phyloP scores from a whole-genome alignment of 139 green algal genomes.

The Chlamydomonas incerta region DNA sequence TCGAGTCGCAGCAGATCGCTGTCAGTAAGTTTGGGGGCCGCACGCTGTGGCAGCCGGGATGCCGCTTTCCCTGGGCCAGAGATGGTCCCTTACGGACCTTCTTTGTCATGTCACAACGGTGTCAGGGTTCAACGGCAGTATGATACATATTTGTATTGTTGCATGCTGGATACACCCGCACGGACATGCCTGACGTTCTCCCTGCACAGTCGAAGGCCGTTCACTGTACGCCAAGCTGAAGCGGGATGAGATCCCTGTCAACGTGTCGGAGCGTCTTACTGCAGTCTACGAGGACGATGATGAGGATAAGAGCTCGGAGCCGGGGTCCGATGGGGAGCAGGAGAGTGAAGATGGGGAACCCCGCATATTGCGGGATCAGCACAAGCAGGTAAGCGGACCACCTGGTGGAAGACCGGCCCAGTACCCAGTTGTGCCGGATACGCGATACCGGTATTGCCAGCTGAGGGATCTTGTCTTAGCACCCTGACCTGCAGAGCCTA shows the following conservation, averaged over 20 bases:
- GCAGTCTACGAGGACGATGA: conserved; percentile 45
- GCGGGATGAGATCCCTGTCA: conserved; percentile 54
- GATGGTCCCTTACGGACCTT: too few relatives aligned
- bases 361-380: not conserved
- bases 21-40: conserved; percentile 55
- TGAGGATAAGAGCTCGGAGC: not conserved
- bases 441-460: too few relatives aligned
- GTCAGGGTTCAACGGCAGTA: too few relatives aligned
- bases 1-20: conserved; percentile 60
- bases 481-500: too few relatives aligned
- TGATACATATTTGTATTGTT: too few relatives aligned
- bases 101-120: too few relatives aligned
- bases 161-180: too few relatives aligned
- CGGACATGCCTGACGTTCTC: not conserved
- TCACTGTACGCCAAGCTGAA: conserved; percentile 22
- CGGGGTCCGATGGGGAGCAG: not conserved
- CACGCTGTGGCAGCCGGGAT: too few relatives aligned
- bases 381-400: conserved; percentile 3
- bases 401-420: too few relatives aligned
- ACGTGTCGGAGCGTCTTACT: conserved; percentile 25
- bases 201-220: conserved; percentile 46
- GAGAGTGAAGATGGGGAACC: not conserved
- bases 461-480: too few relatives aligned
- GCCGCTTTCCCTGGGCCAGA: too few relatives aligned
- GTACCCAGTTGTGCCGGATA: too few relatives aligned